phyloP scores from a whole-genome alignment of 306 rosid species.

The Inga oerstediana region DNA sequence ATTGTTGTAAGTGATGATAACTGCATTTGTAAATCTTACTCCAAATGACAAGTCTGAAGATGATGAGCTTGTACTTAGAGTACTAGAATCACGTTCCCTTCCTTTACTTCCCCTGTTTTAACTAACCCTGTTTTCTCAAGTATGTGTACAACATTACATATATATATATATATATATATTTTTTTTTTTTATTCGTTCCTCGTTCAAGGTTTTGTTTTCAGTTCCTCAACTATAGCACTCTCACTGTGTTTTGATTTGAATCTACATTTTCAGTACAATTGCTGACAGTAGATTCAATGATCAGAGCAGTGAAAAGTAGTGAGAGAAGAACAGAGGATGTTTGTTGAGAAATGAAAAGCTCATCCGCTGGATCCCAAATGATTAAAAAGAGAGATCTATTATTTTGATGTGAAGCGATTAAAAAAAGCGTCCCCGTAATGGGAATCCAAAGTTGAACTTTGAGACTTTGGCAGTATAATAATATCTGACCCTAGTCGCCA shows the following conservation, averaged over 20 bases:
- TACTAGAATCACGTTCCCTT: not conserved
- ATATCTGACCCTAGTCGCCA: not conserved
- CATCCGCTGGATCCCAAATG: not conserved
- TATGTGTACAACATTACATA: not conserved
- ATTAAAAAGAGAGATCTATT: not conserved
- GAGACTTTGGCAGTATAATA: not conserved
- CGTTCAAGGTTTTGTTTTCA: not conserved
- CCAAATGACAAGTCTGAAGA: not conserved
- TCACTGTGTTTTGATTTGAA: not conserved
- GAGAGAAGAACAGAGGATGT: not conserved
- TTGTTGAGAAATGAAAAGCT: not conserved
- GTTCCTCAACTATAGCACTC: not conserved
- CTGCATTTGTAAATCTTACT: not conserved
- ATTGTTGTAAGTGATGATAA: slow-evolving; percentile 1
- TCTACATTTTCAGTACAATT: not conserved
- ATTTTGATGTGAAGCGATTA: not conserved
- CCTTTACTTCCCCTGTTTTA: not conserved
- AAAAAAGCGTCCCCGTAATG: not conserved
- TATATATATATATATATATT: not conserved
- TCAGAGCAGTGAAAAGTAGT: not conserved
- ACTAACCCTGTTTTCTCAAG: not conserved
- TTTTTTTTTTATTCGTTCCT: too few species aligned
- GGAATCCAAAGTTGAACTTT: not conserved
- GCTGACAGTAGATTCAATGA: not conserved
- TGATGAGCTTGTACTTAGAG: not conserved